phyloP scores from a whole-genome alignment of 441 rosid species.

The Gossypium lobatum region DNA sequence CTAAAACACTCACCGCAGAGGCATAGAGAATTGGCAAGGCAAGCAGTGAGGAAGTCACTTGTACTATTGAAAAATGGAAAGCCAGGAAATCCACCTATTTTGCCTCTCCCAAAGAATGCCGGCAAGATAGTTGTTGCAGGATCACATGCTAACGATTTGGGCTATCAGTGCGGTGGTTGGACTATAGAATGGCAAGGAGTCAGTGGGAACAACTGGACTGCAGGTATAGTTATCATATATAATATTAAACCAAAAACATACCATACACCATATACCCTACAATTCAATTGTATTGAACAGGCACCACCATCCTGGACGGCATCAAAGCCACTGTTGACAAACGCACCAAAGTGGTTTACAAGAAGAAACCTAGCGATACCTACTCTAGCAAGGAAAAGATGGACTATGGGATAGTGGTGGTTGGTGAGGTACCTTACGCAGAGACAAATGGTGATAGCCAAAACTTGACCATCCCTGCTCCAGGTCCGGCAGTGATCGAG shows the following conservation, averaged over 20 bases:
- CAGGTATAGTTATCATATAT: background rate
- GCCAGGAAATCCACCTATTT: slow-evolving; percentile 3
- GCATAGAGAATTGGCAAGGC: slow-evolving; percentile 11
- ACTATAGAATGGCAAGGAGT: slow-evolving; percentile 8
- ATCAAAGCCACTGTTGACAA: background rate
- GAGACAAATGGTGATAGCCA: slow-evolving; percentile 12
- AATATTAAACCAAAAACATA: no score
- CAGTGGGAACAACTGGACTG: slow-evolving; percentile 14
- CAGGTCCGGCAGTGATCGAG: background rate
- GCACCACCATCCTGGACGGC: slow-evolving; percentile 11
- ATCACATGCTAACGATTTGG: slow-evolving; percentile 5
- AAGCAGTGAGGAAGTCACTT: slow-evolving; percentile 15
- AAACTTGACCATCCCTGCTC: slow-evolving; percentile 8
- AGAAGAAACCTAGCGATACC: background rate
- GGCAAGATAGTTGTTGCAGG: slow-evolving; percentile 13
- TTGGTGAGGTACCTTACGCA: slow-evolving; percentile 10
- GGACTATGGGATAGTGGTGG: slow-evolving; percentile 3
- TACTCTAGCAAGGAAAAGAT: background rate
- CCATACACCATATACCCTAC: no score
- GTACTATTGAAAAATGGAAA: slow-evolving; percentile 12
- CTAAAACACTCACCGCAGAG: background rate
- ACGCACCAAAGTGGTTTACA: background rate
- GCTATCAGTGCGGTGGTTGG: slow-evolving; percentile 15
- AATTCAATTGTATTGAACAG: background rate
- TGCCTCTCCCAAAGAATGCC: slow-evolving; percentile 9